Base-by-base conservation (phyloP, 306 rosid genomes). In the Astragalus membranaceus region DNA sequence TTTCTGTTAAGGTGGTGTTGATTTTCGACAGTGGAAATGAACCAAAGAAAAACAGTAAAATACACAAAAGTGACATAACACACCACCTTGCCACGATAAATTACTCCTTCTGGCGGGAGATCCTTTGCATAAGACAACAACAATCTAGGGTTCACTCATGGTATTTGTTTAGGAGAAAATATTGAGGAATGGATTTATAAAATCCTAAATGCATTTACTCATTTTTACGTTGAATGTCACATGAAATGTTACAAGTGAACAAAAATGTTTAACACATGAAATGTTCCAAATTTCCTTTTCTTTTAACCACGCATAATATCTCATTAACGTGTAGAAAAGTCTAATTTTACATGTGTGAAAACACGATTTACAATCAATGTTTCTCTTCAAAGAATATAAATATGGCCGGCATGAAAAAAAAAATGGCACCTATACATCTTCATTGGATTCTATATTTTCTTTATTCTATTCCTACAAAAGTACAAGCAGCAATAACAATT, bases 401-500 rank as follows among this genome's bases (percentile, higher is more conserved):
- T 15, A 47, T 49, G 80, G 75, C 80, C 78, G 13, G 47, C 59
- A 62, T 66, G 5, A 61, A 41, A 62, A 39, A 62, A 39, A 63
- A 75, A 67, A 75, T 71, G 76, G 63, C 77, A 54, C 77, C 74
- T 79, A 55, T 41, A 79, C 74, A 71, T 65, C 70, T 53, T 47
- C 14, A 71, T 49, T 2, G 15, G 55, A 78, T 79, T 47, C 81
- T 75, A 75, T 59, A 78, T 75, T 75, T 70, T 60, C 37, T 62
- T 74, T 56, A 60, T 64, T 62, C 71, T 53, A 79, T 74, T 70
- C 60, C 67, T 70, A 43, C 0, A 10, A 65, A 57, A 43, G 67
- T 75, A 82, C 14, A 58, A 63, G 67, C 35, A 74, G 17, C 35
- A 29, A 37, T 33, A 10, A 20, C 53, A 69, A 43, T 75, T 55